Evolutionary conservation across 352 stramenopile species (phyloP), one percentile per base, ranked within the genome.

Genomic region (Globisporangium okanoganense): DNA sequence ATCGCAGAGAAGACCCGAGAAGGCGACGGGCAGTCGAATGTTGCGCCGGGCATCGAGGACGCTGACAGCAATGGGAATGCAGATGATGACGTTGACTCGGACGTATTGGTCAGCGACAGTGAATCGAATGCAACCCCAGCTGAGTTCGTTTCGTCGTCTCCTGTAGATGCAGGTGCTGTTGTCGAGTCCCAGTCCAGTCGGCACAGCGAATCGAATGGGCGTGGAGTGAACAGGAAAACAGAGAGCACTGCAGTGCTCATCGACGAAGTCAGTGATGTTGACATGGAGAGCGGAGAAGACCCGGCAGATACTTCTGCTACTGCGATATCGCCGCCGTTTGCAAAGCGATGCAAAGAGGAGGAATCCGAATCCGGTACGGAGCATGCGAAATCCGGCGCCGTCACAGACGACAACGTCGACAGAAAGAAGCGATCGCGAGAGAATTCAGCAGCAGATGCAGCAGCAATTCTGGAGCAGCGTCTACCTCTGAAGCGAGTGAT

Each of bases 401-500:
- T 56, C 48, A 27, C 47, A 22, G 58, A 53, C 25, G 53, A 61
- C 44, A 66, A 66, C 18, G 61, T 61, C 16, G 61, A 60, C 27
- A 66, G 44, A 47, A 64, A 68, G 55, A 75, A 57, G 27, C 40
- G 36, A 13, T 41, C 16, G 18, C 52, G 57, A 57, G 61, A 61
- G 29, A 61, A 38, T 3, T 40, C 58, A 10, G 20, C 44, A 16
- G 53, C 38, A 49, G 44, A 61, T 45, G 50, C 55, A 35, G 44
- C 47, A 13, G 22, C 56, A 5, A 36, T 44, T 27, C 36, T 59
- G n/a, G 62, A 63, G 13, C 22, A 57, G 13, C 52, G 18, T 35
- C 33, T 58, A 13, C 3, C 47, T 27, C 25, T 60, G 31, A 70
- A 76, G 41, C 68, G 69, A 5, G 73, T 87, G 22, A 40, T 68